Evolutionary conservation across 23 red algal species (phyloP).

Genomic region (Gracilariopsis chorda): DNA sequence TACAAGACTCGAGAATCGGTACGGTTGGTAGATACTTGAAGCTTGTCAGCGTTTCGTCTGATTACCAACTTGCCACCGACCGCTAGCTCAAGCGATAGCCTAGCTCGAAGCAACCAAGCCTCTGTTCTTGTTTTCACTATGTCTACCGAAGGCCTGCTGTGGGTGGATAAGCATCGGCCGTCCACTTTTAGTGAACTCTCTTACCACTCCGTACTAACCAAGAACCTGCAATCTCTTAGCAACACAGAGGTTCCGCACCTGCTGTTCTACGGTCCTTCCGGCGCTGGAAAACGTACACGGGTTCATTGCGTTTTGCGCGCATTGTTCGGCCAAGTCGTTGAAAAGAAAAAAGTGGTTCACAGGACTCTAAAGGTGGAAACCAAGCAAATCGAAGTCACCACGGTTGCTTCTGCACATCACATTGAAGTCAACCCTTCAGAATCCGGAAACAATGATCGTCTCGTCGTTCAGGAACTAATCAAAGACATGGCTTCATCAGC

Average conservation of each 20-base stretch:
- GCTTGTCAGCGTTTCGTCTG: too few relatives aligned
- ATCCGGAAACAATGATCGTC: slow-evolving; percentile 80
- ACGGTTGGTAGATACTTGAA: too few relatives aligned
- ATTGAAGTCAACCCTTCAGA: slow-evolving; percentile 98
- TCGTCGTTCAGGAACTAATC: slow-evolving; percentile 93
- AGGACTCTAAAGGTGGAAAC: slow-evolving; percentile 78
- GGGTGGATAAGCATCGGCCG: slow-evolving; percentile 96
- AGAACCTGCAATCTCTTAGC: slow-evolving; percentile 59
- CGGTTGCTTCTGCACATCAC: slow-evolving; percentile 82
- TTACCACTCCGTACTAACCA: slow-evolving; percentile 67
- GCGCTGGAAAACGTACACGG: slow-evolving; percentile 93
- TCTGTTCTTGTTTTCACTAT: neutral
- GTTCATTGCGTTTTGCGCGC: slow-evolving; percentile 61
- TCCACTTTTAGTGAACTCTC: slow-evolving; percentile 44
- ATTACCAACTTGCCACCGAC: too few relatives aligned
- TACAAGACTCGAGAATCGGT: too few relatives aligned
- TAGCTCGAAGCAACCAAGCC: too few relatives aligned
- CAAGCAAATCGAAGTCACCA: slow-evolving; percentile 85
- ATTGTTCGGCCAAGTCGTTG: slow-evolving; percentile 73
- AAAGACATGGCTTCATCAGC: slow-evolving; percentile 94
- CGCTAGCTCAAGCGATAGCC: too few relatives aligned
- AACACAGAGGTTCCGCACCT: slow-evolving; percentile 84
- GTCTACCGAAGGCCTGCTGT: slow-evolving; percentile 61
- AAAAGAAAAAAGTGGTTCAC: slow-evolving; percentile 89
- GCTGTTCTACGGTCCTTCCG: slow-evolving; percentile 95